Conservation (phyloP, 2,329 filamentous ascomycete genomes). For the Hawksworthiomyces lignivorus region DNA sequence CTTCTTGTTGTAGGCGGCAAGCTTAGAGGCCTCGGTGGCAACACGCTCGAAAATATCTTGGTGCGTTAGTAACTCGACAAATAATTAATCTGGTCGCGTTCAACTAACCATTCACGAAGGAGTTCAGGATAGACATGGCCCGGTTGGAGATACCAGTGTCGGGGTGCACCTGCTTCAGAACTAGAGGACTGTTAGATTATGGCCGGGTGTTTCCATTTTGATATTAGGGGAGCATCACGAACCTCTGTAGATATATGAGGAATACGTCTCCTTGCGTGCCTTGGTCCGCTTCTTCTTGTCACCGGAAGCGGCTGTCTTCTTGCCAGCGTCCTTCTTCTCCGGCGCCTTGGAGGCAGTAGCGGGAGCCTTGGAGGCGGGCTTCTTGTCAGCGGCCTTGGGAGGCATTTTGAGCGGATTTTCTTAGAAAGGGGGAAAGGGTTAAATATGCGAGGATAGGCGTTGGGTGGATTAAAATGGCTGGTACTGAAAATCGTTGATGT, state of each 20-base stretch:
- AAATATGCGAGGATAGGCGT: conserved; percentile 12
- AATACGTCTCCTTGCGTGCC: conserved; percentile 99
- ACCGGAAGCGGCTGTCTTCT: conserved; percentile 94
- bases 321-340: conserved; percentile 99
- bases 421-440: conserved; percentile 11
- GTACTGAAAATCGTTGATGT: conserved; percentile 14
- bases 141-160: conserved; percentile 99
- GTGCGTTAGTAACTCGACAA: conserved; percentile 22
- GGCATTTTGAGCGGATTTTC: conserved; percentile 63
- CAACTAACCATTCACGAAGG: conserved; percentile 92
- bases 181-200: conserved; percentile 41
- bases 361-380: conserved; percentile 95
- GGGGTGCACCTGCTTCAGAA: conserved; percentile 99
- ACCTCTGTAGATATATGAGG: conserved; percentile 99
- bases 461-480: conserved; percentile 12
- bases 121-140: conserved; percentile 99
- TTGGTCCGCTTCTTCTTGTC: conserved; percentile 99
- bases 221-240: conserved; percentile 26
- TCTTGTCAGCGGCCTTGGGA: conserved; percentile 98
- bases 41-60: conserved; percentile 99
- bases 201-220: no score
- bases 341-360: conserved; percentile 60
- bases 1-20: conserved; percentile 99
- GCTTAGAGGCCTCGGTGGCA: conserved; percentile 96
- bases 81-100: conserved; percentile 2